Percentiles rank a stretch among this genome's conserved stretches.
Conservation (phyloP, 2,329 filamentous ascomycete genomes). For the Sordariomycetes sp. region DNA sequence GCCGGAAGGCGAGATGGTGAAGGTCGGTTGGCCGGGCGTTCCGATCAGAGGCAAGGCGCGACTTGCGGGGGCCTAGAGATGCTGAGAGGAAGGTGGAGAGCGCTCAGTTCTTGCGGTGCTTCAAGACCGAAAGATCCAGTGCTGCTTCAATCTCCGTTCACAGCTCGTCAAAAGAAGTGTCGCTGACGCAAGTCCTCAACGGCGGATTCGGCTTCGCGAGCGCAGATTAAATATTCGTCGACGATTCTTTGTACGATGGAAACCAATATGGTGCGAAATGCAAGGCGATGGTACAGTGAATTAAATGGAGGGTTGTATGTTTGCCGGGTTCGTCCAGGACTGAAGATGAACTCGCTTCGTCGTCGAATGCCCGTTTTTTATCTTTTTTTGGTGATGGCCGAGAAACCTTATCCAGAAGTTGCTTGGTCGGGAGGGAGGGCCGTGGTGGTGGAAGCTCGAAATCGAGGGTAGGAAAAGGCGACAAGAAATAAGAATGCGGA, state of each 20-base stretch:
- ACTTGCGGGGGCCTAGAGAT: neutral
- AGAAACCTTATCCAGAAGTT: neutral
- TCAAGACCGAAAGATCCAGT: neutral
- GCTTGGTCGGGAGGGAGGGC: neutral
- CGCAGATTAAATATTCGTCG: constrained; percentile 3
- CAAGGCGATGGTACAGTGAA: constrained; percentile 3
- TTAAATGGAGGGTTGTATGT: neutral
- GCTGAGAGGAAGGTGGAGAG: neutral
- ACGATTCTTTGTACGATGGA: constrained; percentile 8
- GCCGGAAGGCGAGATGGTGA: neutral
- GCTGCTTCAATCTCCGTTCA: neutral
- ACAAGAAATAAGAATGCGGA: constrained; percentile 6
- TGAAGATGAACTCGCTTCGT: constrained; percentile 5
- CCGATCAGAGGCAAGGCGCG: neutral
- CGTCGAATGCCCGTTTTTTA: neutral
- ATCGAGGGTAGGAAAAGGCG: neutral
- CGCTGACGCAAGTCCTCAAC: neutral
- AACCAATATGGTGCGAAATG: constrained; percentile 15
- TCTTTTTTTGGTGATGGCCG: neutral
- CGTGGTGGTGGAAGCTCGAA: neutral
- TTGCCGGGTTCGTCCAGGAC: constrained; percentile 4
- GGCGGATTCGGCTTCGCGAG: neutral
- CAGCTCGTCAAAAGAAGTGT: neutral
- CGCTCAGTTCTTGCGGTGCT: neutral
- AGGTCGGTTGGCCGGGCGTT: neutral